Conservation (phyloP, 2,329 filamentous ascomycete species). For the Neonectria ditissima region DNA sequence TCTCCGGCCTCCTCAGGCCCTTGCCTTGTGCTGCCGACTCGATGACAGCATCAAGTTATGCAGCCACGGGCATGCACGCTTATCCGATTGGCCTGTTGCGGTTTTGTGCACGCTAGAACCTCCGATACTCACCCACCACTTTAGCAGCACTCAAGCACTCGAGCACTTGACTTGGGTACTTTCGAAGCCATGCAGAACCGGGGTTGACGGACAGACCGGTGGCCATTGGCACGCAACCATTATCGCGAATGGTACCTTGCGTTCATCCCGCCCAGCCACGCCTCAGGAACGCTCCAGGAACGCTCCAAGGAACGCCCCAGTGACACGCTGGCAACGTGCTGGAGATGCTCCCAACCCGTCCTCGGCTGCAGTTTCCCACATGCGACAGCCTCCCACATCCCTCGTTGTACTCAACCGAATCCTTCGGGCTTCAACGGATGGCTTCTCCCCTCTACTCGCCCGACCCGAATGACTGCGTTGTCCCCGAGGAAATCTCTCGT, state of each 20-base stretch:
- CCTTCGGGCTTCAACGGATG: slow-evolving; percentile 4
- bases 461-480: slow-evolving; percentile 19
- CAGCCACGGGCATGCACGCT: background rate
- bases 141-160: background rate
- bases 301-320: background rate
- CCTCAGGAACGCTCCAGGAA: slow-evolving; percentile 21
- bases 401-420: slow-evolving; percentile 15
- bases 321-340: background rate
- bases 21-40: slow-evolving; percentile 6
- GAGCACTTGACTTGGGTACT: background rate
- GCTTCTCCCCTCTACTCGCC: background rate
- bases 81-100: slow-evolving; percentile 12
- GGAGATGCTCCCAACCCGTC: slow-evolving; percentile 11
- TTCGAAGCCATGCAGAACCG: slow-evolving; percentile 4
- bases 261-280: background rate
- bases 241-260: slow-evolving; percentile 11
- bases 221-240: slow-evolving; percentile 9
- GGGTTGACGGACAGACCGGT: slow-evolving; percentile 5
- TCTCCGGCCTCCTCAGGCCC: slow-evolving; percentile 26
- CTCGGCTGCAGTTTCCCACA: background rate
- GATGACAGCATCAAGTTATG: slow-evolving; percentile 5
- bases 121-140: slow-evolving; percentile 11
- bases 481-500: slow-evolving; percentile 7
- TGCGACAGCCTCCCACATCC: background rate
- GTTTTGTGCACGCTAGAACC: slow-evolving; percentile 7